These are phyloP conservation scores for Debaryomyces coudertii DNA, from an alignment of 1,139 yeast species.

Conservation along the genomic window DNA sequence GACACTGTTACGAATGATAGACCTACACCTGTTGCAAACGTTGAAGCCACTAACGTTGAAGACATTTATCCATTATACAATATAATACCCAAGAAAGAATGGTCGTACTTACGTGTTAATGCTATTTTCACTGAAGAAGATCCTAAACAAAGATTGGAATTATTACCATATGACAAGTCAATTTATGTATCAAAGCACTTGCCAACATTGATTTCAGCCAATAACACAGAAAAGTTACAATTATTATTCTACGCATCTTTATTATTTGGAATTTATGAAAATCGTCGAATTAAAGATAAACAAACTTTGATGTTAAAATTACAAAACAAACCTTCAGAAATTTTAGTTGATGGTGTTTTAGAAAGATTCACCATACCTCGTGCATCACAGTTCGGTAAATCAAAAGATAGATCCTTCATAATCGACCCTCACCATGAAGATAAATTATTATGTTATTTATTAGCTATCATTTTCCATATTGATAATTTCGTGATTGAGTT, in stretches of 20 bases:
- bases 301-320: constrained; percentile 62
- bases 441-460: constrained; percentile 76
- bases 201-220: constrained; percentile 41
- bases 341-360: constrained; percentile 71
- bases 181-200: constrained; percentile 56
- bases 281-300: constrained; percentile 67
- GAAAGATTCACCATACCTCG: constrained; percentile 68
- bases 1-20: constrained; percentile 62
- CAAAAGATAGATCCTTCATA: constrained; percentile 70
- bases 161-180: constrained; percentile 65
- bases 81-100: constrained; percentile 71
- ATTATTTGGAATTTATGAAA: constrained; percentile 75
- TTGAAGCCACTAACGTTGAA: constrained; percentile 76
- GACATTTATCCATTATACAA: constrained; percentile 76
- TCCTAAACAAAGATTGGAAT: constrained; percentile 50
- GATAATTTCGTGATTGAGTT: constrained; percentile 77
- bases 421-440: constrained; percentile 90
- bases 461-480: constrained; percentile 73
- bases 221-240: constrained; percentile 62
- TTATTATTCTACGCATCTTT: constrained; percentile 78
- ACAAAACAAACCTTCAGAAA: constrained; percentile 67
- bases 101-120: constrained; percentile 64
- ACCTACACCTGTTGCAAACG: constrained; percentile 80
- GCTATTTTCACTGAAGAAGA: constrained; percentile 55
- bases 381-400: constrained; percentile 68